phyloP scores from a whole-genome alignment of 2,329 filamentous ascomycete species.

The Claviceps paspali region DNA sequence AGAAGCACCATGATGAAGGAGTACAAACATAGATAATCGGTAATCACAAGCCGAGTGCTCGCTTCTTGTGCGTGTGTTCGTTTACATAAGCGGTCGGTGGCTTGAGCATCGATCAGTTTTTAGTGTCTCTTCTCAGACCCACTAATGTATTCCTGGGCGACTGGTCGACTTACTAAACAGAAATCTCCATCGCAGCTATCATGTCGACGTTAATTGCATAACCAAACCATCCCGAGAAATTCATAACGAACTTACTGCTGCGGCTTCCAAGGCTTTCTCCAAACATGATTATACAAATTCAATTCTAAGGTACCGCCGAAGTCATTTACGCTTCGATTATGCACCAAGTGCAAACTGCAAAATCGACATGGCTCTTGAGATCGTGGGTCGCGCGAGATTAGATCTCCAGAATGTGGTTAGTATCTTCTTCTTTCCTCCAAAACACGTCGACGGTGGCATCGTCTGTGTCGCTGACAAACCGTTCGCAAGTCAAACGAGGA shows the following conservation, averaged over 20 bases:
- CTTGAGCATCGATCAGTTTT: no score
- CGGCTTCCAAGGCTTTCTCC: not conserved
- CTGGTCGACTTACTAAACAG: no score
- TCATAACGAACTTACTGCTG: not conserved
- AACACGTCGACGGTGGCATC: not conserved
- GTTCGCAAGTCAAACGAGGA: constrained; percentile 61
- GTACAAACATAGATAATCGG: no score
- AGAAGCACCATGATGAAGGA: no score
- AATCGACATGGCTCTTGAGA: not conserved
- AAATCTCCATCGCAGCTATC: no score
- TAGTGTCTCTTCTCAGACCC: no score
- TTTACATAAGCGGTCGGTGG: no score
- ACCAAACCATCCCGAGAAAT: not conserved
- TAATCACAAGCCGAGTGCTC: no score
- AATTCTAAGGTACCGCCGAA: not conserved
- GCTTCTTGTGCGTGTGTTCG: no score
- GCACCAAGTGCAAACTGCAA: not conserved
- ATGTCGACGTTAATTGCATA: not conserved
- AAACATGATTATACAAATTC: not conserved
- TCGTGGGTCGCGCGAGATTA: not conserved
- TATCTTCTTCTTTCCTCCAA: constrained; percentile 4
- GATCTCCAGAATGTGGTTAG: constrained; percentile 18
- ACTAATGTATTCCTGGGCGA: no score
- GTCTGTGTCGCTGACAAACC: not conserved
- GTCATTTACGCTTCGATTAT: not conserved